A percentile compares a stretch with the other conserved stretches of the same genome.
Evolutionary conservation across 306 rosid species (phyloP).

Genomic region (Pachyrhizus erosus): DNA sequence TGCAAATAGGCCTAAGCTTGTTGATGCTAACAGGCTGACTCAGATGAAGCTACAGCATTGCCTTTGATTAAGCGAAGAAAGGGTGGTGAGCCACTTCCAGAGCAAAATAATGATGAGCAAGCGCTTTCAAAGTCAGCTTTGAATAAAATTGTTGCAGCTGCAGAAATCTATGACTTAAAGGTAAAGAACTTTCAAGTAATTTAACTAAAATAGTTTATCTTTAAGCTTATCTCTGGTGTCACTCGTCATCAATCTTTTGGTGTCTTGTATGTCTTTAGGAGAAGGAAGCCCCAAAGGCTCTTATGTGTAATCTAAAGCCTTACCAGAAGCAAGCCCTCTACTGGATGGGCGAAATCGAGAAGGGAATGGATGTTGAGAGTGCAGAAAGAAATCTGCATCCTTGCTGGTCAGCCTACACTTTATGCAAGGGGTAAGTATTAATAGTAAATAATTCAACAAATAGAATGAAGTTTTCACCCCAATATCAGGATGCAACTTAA

Average conservation of each 20-base stretch:
- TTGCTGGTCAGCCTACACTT: slow-evolving; percentile 83
- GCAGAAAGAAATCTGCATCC: slow-evolving; percentile 76
- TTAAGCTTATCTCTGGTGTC: not conserved
- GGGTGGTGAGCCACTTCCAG: slow-evolving; percentile 53
- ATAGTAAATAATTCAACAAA: not conserved
- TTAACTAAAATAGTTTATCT: not conserved
- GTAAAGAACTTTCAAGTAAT: slow-evolving; percentile 42
- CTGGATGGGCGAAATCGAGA: slow-evolving; percentile 88
- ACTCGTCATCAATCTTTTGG: slow-evolving; percentile 2
- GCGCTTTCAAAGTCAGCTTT: slow-evolving; percentile 74
- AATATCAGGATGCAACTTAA: not conserved
- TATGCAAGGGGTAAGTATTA: slow-evolving; percentile 71
- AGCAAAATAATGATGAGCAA: slow-evolving; percentile 65
- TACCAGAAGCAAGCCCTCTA: slow-evolving; percentile 90
- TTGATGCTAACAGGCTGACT: slow-evolving; percentile 53
- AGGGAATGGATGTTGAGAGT: slow-evolving; percentile 61
- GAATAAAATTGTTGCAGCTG: slow-evolving; percentile 77
- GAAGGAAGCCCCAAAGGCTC: slow-evolving; percentile 67
- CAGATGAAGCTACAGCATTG: slow-evolving; percentile 58
- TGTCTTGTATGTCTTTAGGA: slow-evolving; percentile 54
- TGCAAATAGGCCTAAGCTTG: slow-evolving; percentile 21
- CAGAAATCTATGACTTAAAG: slow-evolving; percentile 75
- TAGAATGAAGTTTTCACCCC: not conserved
- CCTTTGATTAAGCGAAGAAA: slow-evolving; percentile 64
- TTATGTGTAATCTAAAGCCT: slow-evolving; percentile 69